Evolutionary conservation across 306 rosid species (phyloP).

Genomic region (Canavalia ensiformis): DNA sequence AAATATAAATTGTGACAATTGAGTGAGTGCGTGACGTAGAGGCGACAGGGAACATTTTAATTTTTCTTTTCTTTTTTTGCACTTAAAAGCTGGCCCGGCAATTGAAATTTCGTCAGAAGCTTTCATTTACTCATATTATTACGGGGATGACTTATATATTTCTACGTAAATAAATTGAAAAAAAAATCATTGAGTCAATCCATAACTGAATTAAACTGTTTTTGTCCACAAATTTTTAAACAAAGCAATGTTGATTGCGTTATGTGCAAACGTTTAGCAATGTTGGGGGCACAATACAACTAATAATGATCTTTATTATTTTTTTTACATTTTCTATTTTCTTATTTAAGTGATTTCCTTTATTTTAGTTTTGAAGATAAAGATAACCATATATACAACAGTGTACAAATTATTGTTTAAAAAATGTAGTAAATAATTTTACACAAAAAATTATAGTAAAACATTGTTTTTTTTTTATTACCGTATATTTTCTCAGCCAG

Average conservation of each 20-base stretch:
- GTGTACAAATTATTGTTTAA: too few relatives aligned
- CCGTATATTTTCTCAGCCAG: too few relatives aligned
- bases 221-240: slow-evolving; percentile 12
- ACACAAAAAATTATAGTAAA: too few relatives aligned
- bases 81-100: not conserved
- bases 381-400: too few relatives aligned
- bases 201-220: not conserved
- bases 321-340: too few relatives aligned
- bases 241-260: not conserved
- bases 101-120: not conserved
- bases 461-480: too few relatives aligned
- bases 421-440: too few relatives aligned
- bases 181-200: slow-evolving; percentile 19
- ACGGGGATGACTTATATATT: not conserved
- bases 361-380: too few relatives aligned
- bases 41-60: not conserved
- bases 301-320: not conserved
- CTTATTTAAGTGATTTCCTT: too few relatives aligned
- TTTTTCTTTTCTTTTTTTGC: not conserved
- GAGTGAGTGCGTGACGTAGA: not conserved
- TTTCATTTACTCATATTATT: not conserved
- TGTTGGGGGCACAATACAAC: not conserved
- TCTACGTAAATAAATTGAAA: not conserved
- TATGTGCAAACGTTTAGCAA: not conserved
- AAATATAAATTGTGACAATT: not conserved